Percentiles rank a stretch among this genome's conserved stretches.
Evolutionary conservation across 2,329 filamentous ascomycete species (phyloP).

Genomic region (Aspergillus sp.): DNA sequence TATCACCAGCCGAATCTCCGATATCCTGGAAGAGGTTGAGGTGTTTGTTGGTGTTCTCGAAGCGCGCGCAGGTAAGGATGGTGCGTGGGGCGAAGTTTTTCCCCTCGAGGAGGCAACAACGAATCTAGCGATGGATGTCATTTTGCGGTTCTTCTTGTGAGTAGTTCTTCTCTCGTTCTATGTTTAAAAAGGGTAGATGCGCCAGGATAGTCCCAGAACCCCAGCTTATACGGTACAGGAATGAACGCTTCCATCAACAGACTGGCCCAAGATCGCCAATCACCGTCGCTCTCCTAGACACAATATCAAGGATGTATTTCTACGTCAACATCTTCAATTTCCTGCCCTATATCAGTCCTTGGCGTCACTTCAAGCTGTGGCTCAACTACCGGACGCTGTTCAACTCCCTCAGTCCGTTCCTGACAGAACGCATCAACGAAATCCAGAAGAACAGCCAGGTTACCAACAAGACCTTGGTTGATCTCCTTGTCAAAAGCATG

Average conservation of each 20-base stretch:
- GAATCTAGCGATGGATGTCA: constrained; percentile 4
- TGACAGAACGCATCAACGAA: neutral
- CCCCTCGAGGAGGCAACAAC: constrained; percentile 1
- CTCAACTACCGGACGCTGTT: neutral
- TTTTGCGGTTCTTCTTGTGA: neutral
- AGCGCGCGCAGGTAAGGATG: neutral
- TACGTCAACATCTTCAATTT: neutral
- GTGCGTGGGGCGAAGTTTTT: neutral
- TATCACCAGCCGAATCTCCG: neutral
- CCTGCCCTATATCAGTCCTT: neutral
- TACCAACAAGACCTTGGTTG: neutral
- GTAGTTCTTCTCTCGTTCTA: too few relatives aligned
- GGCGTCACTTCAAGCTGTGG: neutral
- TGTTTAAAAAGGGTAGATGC: too few relatives aligned
- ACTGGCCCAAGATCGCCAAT: neutral
- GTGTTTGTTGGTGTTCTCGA: neutral
- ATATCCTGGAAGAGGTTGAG: constrained; percentile 6
- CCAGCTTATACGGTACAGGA: neutral
- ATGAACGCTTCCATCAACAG: neutral
- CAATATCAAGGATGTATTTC: neutral
- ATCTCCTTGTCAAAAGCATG: neutral
- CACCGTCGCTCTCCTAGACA: neutral
- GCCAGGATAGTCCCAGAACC: too few relatives aligned
- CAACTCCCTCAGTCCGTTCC: neutral
- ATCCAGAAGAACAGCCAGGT: neutral